phyloP scores from a whole-genome alignment of 2,329 filamentous ascomycete genomes.

The Monilinia fructicola region DNA sequence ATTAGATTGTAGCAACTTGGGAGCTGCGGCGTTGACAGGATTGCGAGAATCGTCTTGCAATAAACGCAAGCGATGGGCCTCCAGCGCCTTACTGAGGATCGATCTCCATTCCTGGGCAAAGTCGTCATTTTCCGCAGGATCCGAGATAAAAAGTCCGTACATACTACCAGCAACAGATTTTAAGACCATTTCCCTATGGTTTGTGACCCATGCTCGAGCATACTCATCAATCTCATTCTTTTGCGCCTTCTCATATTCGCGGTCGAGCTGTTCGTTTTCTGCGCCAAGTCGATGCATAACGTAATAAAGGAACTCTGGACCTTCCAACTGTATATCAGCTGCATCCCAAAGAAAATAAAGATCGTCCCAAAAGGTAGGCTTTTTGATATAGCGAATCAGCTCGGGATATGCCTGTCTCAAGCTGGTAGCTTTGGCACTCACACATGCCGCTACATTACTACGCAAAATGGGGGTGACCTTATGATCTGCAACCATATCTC shows the following conservation, averaged over 20 bases:
- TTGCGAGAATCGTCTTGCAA: not conserved
- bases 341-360: conserved; percentile 41
- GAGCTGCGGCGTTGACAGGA: not conserved
- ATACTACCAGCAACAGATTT: conserved; percentile 8
- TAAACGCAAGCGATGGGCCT: not conserved
- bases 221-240: conserved; percentile 26
- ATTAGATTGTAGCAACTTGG: not conserved
- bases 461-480: conserved; percentile 24
- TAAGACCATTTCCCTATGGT: conserved; percentile 1
- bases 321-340: conserved; percentile 38
- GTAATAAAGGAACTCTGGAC: conserved; percentile 37
- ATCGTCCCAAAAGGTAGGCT: conserved; percentile 31
- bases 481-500: conserved; percentile 21
- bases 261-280: conserved; percentile 22
- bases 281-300: conserved; percentile 34
- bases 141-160: conserved; percentile 8
- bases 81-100: not conserved
- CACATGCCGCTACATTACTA: conserved; percentile 24
- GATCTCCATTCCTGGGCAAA: not conserved
- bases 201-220: conserved; percentile 29
- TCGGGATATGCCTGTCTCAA: conserved; percentile 20
- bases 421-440: conserved; percentile 23
- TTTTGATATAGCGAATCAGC: conserved; percentile 22
- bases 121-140: not conserved
- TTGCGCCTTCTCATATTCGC: not conserved